Evolutionary conservation across 768 basidiomycete genomes (phyloP), one percentile per base, ranked within the genome.

Genomic region (Cystofilobasidium capitatum): DNA sequence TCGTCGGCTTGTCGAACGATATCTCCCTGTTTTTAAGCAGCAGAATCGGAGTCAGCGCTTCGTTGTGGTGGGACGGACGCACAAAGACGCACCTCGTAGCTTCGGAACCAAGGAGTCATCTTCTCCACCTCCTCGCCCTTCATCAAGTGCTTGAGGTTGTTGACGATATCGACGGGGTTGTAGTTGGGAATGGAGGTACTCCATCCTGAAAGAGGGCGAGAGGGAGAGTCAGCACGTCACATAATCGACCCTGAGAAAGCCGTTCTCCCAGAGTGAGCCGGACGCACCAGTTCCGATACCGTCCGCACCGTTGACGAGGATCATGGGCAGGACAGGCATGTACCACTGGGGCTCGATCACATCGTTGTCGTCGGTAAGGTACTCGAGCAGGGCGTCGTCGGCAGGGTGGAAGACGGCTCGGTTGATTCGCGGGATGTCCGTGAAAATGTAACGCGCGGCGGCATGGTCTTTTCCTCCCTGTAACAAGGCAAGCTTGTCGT

Each of bases 91-190:
- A 79, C 80, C 68, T 76, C 78, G 77, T 93, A 98, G 35, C 94
- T 93, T 62, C 91, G 85, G 88, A 90, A 98, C 96, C 96, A 99
- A 2, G 96, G 96, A 14, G 83, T 80, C 89, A 99, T 98, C 0
- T 85, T 82, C 17, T 86, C 84, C 71, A 86, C 57, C 70, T 90
- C 89, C 78, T 96, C 88, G 47, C 83, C 87, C 2, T 82, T 81
- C 89, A 98, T 93, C 71, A 92, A 79, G 8, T 88, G 82, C 17
- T 88, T 86, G 39, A 99, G 78, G 75, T 98, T 98, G 26, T 81
- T 82, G 17, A 97, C 88, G 64, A 99, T 88, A 64, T 98, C 94
- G 17, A 77, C 78, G 0, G 96, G 96, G 74, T 98, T 97, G 80
- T 86, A 98, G 73, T 86, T 87, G 2, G 96, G 96, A 61, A 99